Conservation (phyloP, 164 flowering plant genomes). For the Platanus orientalis region DNA sequence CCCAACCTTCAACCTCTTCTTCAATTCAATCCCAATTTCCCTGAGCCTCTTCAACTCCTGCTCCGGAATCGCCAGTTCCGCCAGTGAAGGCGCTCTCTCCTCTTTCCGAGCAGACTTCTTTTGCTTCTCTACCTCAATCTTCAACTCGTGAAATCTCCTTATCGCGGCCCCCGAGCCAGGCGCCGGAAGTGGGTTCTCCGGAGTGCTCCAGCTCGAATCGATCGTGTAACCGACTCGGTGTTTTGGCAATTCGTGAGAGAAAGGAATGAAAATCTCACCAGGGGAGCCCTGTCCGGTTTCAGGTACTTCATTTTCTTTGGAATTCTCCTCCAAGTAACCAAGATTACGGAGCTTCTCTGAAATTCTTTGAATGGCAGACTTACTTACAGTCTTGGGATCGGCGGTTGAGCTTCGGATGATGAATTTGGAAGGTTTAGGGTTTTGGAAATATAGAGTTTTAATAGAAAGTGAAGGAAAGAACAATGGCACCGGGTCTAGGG, state of each 20-base stretch:
- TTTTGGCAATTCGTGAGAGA: constrained; percentile 45
- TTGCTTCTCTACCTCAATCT: constrained; percentile 33
- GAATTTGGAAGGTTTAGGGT: constrained; percentile 27
- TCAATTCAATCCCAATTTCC: constrained; percentile 48
- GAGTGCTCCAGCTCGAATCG: constrained; percentile 87
- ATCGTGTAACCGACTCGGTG: constrained; percentile 75
- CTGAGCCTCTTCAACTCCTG: constrained; percentile 68
- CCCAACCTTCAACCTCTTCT: constrained; percentile 72
- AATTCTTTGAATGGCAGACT: constrained; percentile 70
- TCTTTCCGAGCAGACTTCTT: constrained; percentile 16
- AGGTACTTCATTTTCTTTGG: not conserved
- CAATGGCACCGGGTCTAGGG: too few species aligned
- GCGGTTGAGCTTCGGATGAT: constrained; percentile 21
- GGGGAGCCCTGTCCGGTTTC: constrained; percentile 24
- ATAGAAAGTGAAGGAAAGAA: constrained; percentile 11
- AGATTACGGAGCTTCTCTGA: constrained; percentile 91
- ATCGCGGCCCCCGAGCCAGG: constrained; percentile 68
- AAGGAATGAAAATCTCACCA: constrained; percentile 79
- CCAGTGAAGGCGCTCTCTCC: constrained; percentile 57
- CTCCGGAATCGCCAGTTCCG: constrained; percentile 55
- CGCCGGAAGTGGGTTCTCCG: constrained; percentile 70
- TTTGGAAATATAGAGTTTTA: constrained; percentile 16
- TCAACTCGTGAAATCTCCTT: constrained; percentile 42
- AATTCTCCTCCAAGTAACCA: constrained; percentile 48
- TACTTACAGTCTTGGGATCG: constrained; percentile 27